phyloP scores from a whole-genome alignment of 164 flowering plant species.

The Berberis vulgaris region DNA sequence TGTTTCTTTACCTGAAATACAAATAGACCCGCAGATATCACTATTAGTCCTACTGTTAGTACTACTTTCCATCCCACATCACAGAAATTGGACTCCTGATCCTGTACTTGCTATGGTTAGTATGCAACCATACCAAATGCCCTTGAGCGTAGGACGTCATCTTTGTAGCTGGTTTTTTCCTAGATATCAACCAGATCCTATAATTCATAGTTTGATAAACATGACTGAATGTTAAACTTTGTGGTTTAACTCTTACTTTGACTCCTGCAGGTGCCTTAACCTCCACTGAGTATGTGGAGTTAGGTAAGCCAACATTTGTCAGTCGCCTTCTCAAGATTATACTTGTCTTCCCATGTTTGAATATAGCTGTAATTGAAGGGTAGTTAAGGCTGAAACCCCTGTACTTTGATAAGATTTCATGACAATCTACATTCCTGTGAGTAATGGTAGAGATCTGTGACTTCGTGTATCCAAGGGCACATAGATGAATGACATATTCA shows the following conservation, averaged over 20 bases:
- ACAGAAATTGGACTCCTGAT: slow-evolving; percentile 80
- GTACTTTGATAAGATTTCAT: slow-evolving; percentile 31
- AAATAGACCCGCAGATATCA: too few relatives aligned
- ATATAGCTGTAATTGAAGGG: slow-evolving; percentile 67
- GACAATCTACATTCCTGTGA: slow-evolving; percentile 67
- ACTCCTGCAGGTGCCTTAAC: slow-evolving; percentile 72
- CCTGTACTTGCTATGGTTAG: slow-evolving; percentile 23
- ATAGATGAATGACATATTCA: slow-evolving; percentile 71
- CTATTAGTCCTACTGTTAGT: not conserved
- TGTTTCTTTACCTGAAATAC: too few relatives aligned
- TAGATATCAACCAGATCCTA: slow-evolving; percentile 49
- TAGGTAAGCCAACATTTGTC: slow-evolving; percentile 76
- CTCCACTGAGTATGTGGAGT: slow-evolving; percentile 62
- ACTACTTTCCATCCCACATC: slow-evolving; percentile 47
- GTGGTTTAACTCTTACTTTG: slow-evolving; percentile 55
- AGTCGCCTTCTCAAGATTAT: slow-evolving; percentile 42
- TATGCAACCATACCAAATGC: slow-evolving; percentile 61
- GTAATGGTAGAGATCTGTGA: slow-evolving; percentile 61
- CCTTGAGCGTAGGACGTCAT: slow-evolving; percentile 39
- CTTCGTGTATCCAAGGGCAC: slow-evolving; percentile 54
- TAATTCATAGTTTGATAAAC: slow-evolving; percentile 50
- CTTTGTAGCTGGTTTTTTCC: slow-evolving; percentile 22
- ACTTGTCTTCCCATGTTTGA: slow-evolving; percentile 40
- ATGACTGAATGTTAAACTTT: slow-evolving; percentile 37
- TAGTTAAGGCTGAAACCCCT: slow-evolving; percentile 78